phyloP scores from a whole-genome alignment of 345 rosid genomes.

The Durio zibethinus region DNA sequence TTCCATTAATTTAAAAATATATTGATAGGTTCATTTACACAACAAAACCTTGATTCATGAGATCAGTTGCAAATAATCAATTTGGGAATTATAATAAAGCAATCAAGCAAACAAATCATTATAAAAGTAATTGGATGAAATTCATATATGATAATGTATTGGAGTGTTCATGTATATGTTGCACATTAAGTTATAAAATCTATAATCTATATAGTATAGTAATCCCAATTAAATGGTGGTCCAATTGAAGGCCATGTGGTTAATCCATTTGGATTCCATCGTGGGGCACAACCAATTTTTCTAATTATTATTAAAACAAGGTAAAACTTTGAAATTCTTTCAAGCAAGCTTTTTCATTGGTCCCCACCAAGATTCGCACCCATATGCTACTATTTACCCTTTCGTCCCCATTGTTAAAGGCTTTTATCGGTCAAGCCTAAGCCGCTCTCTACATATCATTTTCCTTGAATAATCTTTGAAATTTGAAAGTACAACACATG shows the following conservation, averaged over 20 bases:
- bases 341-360: background rate
- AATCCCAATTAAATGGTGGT: too few relatives aligned
- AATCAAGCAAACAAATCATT: too few relatives aligned
- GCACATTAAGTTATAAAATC: too few relatives aligned
- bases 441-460: background rate
- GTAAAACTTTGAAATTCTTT: background rate
- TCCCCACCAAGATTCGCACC: background rate
- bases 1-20: background rate
- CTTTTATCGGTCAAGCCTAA: background rate
- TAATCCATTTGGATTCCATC: too few relatives aligned
- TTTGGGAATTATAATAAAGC: too few relatives aligned
- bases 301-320: background rate
- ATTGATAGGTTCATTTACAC: background rate
- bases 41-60: background rate
- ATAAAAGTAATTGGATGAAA: too few relatives aligned
- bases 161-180: too few relatives aligned
- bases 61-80: too few relatives aligned
- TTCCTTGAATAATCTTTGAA: background rate
- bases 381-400: background rate
- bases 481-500: background rate
- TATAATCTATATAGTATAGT: too few relatives aligned
- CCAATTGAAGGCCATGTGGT: too few relatives aligned
- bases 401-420: background rate
- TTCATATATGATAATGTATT: too few relatives aligned
- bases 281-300: too few relatives aligned